phyloP scores from a whole-genome alignment of 2,329 filamentous ascomycete genomes.

The Elsinoe arachidis region DNA sequence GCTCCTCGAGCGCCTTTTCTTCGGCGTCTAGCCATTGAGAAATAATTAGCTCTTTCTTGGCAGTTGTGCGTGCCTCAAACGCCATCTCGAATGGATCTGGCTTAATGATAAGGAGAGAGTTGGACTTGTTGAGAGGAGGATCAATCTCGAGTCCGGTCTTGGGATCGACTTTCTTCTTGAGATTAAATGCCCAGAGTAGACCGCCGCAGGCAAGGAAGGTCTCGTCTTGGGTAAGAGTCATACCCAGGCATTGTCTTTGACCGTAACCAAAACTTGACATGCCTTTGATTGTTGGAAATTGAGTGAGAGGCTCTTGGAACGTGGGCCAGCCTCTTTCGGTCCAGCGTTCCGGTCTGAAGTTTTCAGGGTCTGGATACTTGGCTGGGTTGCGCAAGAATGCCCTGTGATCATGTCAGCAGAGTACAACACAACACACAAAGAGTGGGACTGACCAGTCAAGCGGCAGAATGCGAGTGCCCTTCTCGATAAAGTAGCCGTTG shows the following conservation, averaged over 20 bases:
- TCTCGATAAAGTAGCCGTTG: constrained; percentile 45
- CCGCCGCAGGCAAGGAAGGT: constrained; percentile 46
- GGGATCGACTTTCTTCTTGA: constrained; percentile 42
- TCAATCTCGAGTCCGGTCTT: constrained; percentile 36
- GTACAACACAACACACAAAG: background rate
- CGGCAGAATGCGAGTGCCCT: constrained; percentile 45
- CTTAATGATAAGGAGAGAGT: constrained; percentile 49
- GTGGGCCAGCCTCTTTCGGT: constrained; percentile 55
- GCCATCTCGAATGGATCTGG: constrained; percentile 48
- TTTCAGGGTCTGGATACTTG: constrained; percentile 55
- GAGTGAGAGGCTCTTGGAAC: constrained; percentile 55
- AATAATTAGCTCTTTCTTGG: constrained; percentile 32
- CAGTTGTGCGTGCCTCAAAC: constrained; percentile 42
- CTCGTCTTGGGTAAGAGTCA: constrained; percentile 55
- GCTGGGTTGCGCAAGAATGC: constrained; percentile 49
- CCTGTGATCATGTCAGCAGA: background rate
- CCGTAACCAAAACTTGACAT: constrained; percentile 60
- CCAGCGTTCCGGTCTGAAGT: constrained; percentile 54
- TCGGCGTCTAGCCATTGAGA: constrained; percentile 33
- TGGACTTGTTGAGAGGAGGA: constrained; percentile 39
- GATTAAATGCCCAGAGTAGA: constrained; percentile 40
- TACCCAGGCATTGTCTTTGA: constrained; percentile 53
- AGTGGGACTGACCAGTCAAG: constrained; percentile 40
- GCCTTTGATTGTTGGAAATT: constrained; percentile 54
- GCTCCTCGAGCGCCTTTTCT: constrained; percentile 28